Percentiles rank a stretch among this genome's conserved stretches.
These are phyloP conservation scores for Penicillium italicum DNA, from an alignment of 2,329 filamentous ascomycete species.

Conservation along the genomic window DNA sequence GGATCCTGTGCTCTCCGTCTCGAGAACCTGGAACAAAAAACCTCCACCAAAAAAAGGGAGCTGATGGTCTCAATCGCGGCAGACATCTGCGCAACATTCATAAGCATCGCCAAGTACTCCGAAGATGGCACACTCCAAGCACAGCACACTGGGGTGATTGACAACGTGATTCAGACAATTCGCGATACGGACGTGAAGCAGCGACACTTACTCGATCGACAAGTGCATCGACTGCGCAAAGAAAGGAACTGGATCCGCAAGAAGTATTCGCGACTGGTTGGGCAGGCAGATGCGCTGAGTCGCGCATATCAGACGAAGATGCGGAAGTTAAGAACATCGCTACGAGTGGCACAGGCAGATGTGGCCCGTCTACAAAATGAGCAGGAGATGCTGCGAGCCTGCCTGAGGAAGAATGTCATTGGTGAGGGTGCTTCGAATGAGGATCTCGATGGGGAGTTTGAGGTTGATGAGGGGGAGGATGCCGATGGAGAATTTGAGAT, in stretches of 20 bases:
- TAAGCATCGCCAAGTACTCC: constrained; percentile 27
- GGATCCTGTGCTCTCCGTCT: constrained; percentile 25
- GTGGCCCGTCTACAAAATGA: background rate
- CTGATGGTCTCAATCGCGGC: constrained; percentile 28
- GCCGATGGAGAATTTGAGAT: background rate
- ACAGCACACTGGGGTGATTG: constrained; percentile 25
- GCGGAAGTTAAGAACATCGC: constrained; percentile 3
- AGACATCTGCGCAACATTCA: constrained; percentile 32
- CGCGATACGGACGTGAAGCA: constrained; percentile 16
- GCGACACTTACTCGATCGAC: constrained; percentile 19
- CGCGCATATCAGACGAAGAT: constrained; percentile 15
- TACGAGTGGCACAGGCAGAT: background rate
- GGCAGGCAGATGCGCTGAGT: constrained; percentile 14
- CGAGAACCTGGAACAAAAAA: constrained; percentile 18
- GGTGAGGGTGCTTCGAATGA: background rate
- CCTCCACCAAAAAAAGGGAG: constrained; percentile 18
- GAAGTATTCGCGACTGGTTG: constrained; percentile 21
- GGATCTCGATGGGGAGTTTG: background rate
- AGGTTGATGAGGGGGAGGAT: background rate
- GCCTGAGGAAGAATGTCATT: background rate
- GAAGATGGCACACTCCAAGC: constrained; percentile 23
- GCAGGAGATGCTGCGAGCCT: constrained; percentile 1
- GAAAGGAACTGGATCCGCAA: constrained; percentile 21
- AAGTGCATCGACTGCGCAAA: constrained; percentile 13
- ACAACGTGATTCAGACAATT: constrained; percentile 28